These are phyloP conservation scores for Metschnikowia lochheadii DNA, from an alignment of 805 yeast genomes.

Conservation along the genomic window DNA sequence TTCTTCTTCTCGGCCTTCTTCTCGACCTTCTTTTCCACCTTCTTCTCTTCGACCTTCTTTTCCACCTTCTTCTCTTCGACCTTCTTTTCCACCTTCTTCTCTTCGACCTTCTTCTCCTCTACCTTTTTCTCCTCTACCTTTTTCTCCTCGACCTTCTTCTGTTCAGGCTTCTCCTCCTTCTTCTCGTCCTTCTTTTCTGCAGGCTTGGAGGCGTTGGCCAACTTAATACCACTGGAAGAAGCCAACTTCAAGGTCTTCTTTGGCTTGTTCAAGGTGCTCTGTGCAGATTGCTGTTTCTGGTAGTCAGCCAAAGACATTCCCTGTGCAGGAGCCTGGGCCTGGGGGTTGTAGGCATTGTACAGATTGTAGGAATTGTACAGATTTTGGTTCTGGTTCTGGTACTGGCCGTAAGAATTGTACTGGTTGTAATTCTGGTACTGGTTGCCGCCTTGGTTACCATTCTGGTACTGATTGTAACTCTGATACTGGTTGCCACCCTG, in stretches of 20 bases:
- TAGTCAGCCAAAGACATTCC: slow-evolving; percentile 77
- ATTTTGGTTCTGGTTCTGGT: slow-evolving; percentile 20
- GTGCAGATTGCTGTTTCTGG: slow-evolving; percentile 60
- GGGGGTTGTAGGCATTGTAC: slow-evolving; percentile 14
- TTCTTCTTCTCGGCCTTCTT: slow-evolving; percentile 12
- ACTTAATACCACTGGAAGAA: slow-evolving; percentile 60
- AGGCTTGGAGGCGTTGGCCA: slow-evolving; percentile 33
- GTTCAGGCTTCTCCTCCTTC: slow-evolving; percentile 16
- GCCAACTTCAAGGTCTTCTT: slow-evolving; percentile 68
- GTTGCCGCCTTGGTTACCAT: not conserved
- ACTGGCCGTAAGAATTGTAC: slow-evolving; percentile 14
- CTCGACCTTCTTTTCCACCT: not conserved
- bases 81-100: slow-evolving; percentile 2
- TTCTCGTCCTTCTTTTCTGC: slow-evolving; percentile 30
- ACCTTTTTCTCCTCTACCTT: slow-evolving; percentile 17
- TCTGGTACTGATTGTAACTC: slow-evolving; percentile 6
- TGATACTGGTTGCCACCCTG: slow-evolving; percentile 22
- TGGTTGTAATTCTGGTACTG: slow-evolving; percentile 19
- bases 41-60: slow-evolving; percentile 2
- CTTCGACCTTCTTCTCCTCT: slow-evolving; percentile 8
- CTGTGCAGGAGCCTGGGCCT: slow-evolving; percentile 25
- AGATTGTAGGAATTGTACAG: slow-evolving; percentile 17
- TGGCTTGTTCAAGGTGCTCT: slow-evolving; percentile 46
- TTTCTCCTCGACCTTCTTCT: slow-evolving; percentile 3
- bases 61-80: not conserved